These are phyloP conservation scores for Giardia duodenalis DNA, from an alignment of 208 protist genomes.

Conservation along the genomic window DNA sequence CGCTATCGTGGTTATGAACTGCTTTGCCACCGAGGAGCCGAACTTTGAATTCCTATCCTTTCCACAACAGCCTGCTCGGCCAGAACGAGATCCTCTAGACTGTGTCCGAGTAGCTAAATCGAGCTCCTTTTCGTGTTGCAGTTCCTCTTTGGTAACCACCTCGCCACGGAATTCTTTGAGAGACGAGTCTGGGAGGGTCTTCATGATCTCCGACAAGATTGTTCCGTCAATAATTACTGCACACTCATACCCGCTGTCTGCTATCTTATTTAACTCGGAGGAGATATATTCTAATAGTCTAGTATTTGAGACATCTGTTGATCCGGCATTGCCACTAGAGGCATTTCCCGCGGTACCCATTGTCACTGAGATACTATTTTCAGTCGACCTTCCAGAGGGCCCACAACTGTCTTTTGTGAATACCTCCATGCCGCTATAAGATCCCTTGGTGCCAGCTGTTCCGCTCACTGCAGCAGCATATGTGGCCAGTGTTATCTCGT, in stretches of 20 bases:
- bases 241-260: background rate
- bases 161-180: background rate
- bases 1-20: background rate
- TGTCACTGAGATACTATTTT: background rate
- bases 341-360: background rate
- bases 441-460: background rate
- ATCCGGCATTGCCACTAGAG: too few relatives aligned
- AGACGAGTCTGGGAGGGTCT: background rate
- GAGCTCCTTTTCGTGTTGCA: background rate
- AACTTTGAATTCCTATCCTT: background rate
- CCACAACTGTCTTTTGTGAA: background rate
- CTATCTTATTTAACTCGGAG: background rate
- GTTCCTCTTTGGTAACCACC: background rate
- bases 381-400: background rate
- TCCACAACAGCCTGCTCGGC: background rate
- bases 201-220: background rate
- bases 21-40: background rate
- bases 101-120: background rate
- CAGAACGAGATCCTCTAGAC: too few relatives aligned
- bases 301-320: too few relatives aligned
- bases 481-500: background rate
- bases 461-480: background rate
- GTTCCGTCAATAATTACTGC: background rate
- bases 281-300: background rate
- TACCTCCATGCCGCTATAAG: background rate